Percentiles rank a stretch among this genome's conserved stretches.
Conservation (phyloP, 345 rosid species). For the Eucalyptus paniculata region DNA sequence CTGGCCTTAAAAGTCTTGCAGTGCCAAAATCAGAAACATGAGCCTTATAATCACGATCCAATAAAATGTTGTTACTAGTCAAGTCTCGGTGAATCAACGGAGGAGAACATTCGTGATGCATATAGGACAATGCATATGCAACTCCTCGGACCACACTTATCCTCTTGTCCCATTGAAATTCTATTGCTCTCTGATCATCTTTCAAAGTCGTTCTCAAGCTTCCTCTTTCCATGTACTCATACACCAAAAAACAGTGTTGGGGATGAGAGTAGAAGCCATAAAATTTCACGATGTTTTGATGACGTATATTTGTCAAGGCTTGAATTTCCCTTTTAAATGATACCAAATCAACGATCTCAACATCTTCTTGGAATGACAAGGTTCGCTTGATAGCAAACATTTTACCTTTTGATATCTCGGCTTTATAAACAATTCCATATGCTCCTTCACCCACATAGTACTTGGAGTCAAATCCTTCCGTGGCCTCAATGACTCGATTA, state of each 20-base stretch:
- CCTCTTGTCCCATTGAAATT: not conserved
- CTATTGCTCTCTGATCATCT: not conserved
- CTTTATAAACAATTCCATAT: too few species aligned
- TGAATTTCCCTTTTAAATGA: not conserved
- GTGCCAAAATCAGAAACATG: not conserved
- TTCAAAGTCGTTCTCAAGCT: not conserved
- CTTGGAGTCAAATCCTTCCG: too few species aligned
- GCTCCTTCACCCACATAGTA: too few species aligned
- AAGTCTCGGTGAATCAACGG: not conserved
- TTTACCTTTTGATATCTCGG: too few species aligned
- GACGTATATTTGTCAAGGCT: not conserved
- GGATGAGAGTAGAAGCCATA: not conserved
- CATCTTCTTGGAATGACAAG: not conserved
- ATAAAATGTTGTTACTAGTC: not conserved
- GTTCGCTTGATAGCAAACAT: not conserved
- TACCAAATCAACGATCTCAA: fast-evolving
- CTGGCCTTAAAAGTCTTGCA: not conserved
- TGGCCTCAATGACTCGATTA: too few species aligned
- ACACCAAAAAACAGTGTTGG: not conserved
- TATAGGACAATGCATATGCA: not conserved
- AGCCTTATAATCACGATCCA: not conserved
- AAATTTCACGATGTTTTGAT: not conserved
- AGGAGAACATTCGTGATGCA: not conserved
- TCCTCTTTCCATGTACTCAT: not conserved
- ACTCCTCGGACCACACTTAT: not conserved